phyloP scores from a whole-genome alignment of 257 asterid species.

The Capsicum chinense region DNA sequence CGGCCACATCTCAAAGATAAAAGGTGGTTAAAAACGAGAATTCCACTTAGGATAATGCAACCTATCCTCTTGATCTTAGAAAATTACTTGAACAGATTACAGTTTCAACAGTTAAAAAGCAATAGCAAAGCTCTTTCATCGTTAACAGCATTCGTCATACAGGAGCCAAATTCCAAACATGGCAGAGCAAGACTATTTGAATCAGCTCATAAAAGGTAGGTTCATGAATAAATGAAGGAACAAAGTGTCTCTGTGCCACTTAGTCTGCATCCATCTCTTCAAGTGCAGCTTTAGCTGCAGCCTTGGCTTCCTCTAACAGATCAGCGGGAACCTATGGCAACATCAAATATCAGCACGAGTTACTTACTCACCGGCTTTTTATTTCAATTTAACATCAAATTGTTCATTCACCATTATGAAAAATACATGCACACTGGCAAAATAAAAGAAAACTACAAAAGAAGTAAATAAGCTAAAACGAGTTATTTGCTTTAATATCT shows the following conservation, averaged over 20 bases:
- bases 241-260: not conserved
- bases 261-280: slow-evolving; percentile 99
- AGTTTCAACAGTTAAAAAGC: not conserved
- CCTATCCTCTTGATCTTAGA: not conserved
- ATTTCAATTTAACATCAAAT: not conserved
- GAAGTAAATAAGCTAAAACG: not conserved
- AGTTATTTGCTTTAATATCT: not conserved
- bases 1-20: not conserved
- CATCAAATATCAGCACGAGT: not conserved
- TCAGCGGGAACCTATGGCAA: slow-evolving; percentile 74
- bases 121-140: not conserved
- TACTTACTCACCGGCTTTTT: not conserved
- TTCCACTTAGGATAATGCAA: not conserved
- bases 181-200: not conserved
- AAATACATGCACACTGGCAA: not conserved
- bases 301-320: slow-evolving; percentile 82
- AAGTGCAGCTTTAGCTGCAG: slow-evolving; percentile 92
- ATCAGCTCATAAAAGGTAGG: not conserved
- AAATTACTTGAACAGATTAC: not conserved
- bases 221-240: not conserved
- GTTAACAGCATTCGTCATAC: not conserved
- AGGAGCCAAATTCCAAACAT: slow-evolving; percentile 5
- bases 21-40: not conserved
- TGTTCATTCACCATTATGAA: not conserved
- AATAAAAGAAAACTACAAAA: slow-evolving; percentile 8